Base-by-base conservation (phyloP, 495 filamentous ascomycete species). In the Aspergillus nidulans region DNA sequence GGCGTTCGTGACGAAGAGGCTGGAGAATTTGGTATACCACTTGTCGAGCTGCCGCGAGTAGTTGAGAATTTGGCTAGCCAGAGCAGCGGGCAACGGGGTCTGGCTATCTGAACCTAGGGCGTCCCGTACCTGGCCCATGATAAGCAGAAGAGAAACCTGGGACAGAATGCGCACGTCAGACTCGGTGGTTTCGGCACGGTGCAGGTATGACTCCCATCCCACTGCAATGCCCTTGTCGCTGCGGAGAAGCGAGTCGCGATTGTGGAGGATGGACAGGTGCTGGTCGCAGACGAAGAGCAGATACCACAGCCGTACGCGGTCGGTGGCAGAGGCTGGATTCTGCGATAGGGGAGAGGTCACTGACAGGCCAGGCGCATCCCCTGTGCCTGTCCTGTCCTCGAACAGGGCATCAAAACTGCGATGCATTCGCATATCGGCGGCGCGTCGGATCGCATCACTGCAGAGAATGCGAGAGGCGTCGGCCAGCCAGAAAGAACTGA, bases 251-350 rank as follows among this genome's bases (percentile, higher is more conserved):
- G 75, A 68, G 20, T 73, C 69, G 20, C 75, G 59, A n/a, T 73
- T 71, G 54, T 77, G 74, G 15, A 74, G 63, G 26, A 77, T 73
- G 2, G 69, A 73, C 16, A 73, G 67, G 46, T 78, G 75, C 46
- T 78, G 73, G 42, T 77, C 75, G 49, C 71, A 73, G 9, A 77
- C 71, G 47, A 74, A 78, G 0, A 73, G 63, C 10, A 76, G 50
- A 57, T 76, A 76, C 70, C 69, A 69, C 26, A 78, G 53, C 49
- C 73, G 65, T 13, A 72, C 61, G 16, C 71, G 63, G 49, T 75
- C 59, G 38, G 72, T 55, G 24, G 59, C 57, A 20, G 34, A 39
- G 0, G 48, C 12, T 3, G 20, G 19, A 16, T 16, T 46, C 23
- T 46, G 43, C 9, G 23, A 46, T 12, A 24, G 28, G 1, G 43